A percentile compares a stretch with the other conserved stretches of the same genome.
Conservation (phyloP, 2,329 filamentous ascomycete species). For the Microcyclospora pomicola region DNA sequence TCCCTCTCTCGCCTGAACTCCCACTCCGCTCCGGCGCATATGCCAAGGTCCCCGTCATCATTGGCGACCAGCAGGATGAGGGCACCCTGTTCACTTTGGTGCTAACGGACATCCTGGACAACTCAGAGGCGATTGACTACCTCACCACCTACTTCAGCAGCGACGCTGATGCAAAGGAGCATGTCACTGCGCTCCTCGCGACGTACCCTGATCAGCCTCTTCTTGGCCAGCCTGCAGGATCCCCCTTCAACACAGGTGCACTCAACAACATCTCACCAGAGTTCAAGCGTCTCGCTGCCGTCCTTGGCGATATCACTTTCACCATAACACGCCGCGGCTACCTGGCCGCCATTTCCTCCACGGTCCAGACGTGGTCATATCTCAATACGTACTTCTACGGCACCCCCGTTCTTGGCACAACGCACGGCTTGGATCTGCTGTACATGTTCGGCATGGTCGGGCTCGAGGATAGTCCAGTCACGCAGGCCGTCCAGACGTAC, state of each 20-base stretch:
- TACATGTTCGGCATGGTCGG: constrained; percentile 1
- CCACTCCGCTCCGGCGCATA: constrained; percentile 41
- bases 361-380: constrained; percentile 58
- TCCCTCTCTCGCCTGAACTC: constrained; percentile 50
- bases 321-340: constrained; percentile 56
- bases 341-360: constrained; percentile 34
- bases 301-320: constrained; percentile 61
- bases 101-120: constrained; percentile 53
- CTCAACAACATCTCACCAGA: constrained; percentile 63
- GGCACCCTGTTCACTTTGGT: constrained; percentile 61
- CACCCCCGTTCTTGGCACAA: constrained; percentile 59
- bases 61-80: constrained; percentile 69
- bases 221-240: constrained; percentile 40
- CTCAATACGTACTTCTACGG: constrained; percentile 58
- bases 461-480: constrained; percentile 2
- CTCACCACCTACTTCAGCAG: constrained; percentile 41
- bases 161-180: constrained; percentile 28
- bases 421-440: constrained; percentile 50
- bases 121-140: constrained; percentile 46
- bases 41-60: constrained; percentile 48
- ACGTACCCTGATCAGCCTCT: constrained; percentile 44
- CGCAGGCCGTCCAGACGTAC: constrained; percentile 46
- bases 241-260: constrained; percentile 55
- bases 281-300: constrained; percentile 62
- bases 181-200: constrained; percentile 42